phyloP scores from a whole-genome alignment of 1,139 yeast genomes.

The Candida sp. region DNA sequence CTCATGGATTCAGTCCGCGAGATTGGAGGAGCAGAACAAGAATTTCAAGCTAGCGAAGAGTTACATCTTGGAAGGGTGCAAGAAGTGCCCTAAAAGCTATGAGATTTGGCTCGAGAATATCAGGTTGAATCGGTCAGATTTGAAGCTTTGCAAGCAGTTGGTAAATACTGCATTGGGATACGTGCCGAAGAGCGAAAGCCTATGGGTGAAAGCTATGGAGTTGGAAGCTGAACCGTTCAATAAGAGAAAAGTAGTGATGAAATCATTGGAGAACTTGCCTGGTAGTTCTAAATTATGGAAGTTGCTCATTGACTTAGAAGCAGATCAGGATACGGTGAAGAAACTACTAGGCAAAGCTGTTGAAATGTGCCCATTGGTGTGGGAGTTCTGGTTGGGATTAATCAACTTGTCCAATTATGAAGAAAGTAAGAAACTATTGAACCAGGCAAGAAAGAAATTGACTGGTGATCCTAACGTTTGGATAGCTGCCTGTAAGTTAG shows the following conservation, averaged over 20 bases:
- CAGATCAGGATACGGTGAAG: slow-evolving; percentile 46
- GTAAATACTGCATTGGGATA: slow-evolving; percentile 69
- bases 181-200: slow-evolving; percentile 55
- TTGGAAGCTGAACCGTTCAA: slow-evolving; percentile 61
- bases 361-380: slow-evolving; percentile 66
- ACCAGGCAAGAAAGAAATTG: slow-evolving; percentile 61
- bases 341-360: slow-evolving; percentile 70
- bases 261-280: slow-evolving; percentile 61
- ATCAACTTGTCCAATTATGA: slow-evolving; percentile 48
- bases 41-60: slow-evolving; percentile 61
- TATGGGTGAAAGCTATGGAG: slow-evolving; percentile 78
- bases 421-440: slow-evolving; percentile 59
- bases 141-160: slow-evolving; percentile 51
- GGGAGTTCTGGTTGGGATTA: slow-evolving; percentile 63
- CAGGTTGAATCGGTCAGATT: slow-evolving; percentile 60
- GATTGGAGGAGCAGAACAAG: slow-evolving; percentile 72
- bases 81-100: slow-evolving; percentile 65
- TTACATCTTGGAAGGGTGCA: slow-evolving; percentile 75
- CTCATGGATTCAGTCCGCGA: slow-evolving; percentile 90
- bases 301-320: slow-evolving; percentile 53
- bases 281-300: slow-evolving; percentile 55
- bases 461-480: slow-evolving; percentile 62
- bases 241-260: slow-evolving; percentile 61
- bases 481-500: slow-evolving; percentile 74
- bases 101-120: slow-evolving; percentile 86